These are phyloP conservation scores for Lithospermum erythrorhizon DNA, from an alignment of 257 asterid genomes.

Conservation along the genomic window DNA sequence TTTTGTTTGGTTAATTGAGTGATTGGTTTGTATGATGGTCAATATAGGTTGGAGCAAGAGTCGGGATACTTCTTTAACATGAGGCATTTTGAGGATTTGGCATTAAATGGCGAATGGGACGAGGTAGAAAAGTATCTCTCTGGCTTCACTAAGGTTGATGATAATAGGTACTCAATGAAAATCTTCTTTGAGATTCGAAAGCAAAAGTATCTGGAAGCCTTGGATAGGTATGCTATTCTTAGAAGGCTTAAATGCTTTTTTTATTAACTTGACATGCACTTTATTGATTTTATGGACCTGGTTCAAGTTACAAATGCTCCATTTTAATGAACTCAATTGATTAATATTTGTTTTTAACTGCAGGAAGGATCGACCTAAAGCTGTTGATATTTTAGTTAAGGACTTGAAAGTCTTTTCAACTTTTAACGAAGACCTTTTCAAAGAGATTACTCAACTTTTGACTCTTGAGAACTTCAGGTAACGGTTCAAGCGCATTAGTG, in stretches of 20 bases:
- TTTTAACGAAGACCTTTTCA: conserved; percentile 56
- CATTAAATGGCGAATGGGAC: conserved; percentile 49
- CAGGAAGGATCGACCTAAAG: conserved; percentile 59
- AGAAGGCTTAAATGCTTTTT: not conserved
- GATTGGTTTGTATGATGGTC: not conserved
- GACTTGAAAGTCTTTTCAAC: conserved; percentile 52
- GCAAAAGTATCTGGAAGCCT: conserved; percentile 47
- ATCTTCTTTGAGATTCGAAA: conserved; percentile 51
- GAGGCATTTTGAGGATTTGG: conserved; percentile 48
- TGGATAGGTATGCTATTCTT: conserved; percentile 27
- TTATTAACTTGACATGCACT: not conserved
- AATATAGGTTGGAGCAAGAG: conserved; percentile 42
- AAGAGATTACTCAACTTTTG: conserved; percentile 58
- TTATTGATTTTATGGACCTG: not conserved
- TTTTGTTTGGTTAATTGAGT: not conserved
- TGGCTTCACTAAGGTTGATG: conserved; percentile 53
- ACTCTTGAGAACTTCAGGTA: conserved; percentile 56
- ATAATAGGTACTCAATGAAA: conserved; percentile 52
- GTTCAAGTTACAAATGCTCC: not conserved
- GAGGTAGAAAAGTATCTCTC: conserved; percentile 48
- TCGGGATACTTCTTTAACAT: conserved; percentile 51
- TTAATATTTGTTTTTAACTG: not conserved
- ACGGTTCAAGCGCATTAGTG: not conserved
- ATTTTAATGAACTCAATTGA: not conserved
- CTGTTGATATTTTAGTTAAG: conserved; percentile 52